Conservation (phyloP, 805 yeast genomes). For the Metschnikowia baotianmanensis region DNA sequence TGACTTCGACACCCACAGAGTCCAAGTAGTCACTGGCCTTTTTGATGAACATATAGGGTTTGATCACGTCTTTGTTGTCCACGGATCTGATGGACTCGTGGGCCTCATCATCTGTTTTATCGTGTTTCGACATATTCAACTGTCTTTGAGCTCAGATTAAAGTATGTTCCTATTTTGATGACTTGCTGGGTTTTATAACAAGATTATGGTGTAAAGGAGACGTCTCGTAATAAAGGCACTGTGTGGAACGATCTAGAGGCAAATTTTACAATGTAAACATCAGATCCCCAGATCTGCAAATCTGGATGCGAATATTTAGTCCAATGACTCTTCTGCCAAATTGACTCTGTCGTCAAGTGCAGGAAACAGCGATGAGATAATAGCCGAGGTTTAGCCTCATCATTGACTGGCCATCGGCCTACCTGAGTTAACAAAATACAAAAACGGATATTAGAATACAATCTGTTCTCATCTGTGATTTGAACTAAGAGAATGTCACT, state of each 20-base stretch:
- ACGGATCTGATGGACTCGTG: constrained; percentile 7
- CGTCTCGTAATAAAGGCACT: no score
- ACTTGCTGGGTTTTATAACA: no score
- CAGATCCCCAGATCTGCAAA: no score
- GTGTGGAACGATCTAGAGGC: not conserved
- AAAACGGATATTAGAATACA: no score
- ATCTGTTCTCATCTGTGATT: no score
- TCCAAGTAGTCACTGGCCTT: constrained; percentile 34
- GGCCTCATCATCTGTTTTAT: constrained; percentile 3
- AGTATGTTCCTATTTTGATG: no score
- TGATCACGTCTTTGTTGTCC: constrained; percentile 15
- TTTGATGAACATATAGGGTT: constrained; percentile 14
- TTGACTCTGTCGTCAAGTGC: not conserved
- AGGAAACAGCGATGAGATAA: not conserved
- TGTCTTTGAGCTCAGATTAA: no score
- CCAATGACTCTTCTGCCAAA: constrained; percentile 4
- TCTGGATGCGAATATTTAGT: not conserved
- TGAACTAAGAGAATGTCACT: no score
- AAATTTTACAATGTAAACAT: no score
- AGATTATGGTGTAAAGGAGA: no score
- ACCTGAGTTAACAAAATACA: no score
- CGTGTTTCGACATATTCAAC: constrained; percentile 6
- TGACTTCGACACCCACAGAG: constrained; percentile 61
- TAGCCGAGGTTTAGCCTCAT: not conserved
- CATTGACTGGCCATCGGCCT: no score